A percentile compares a stretch with the other conserved stretches of the same genome.
Conservation (phyloP, 2,329 filamentous ascomycete species). For the Monilinia fructigena region DNA sequence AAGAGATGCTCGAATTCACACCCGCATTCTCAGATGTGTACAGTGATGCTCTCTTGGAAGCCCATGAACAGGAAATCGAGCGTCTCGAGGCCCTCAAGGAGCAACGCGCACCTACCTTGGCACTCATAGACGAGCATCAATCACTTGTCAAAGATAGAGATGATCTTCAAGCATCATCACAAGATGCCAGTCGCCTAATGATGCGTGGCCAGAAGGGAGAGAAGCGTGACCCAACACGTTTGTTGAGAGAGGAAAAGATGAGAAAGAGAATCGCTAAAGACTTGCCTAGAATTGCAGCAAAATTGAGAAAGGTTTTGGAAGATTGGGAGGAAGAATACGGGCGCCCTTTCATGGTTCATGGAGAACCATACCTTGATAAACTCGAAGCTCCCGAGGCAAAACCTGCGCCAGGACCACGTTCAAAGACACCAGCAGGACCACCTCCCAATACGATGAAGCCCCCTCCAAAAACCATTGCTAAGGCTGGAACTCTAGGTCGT, state of each 20-base stretch:
- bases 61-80: slow-evolving; percentile 87
- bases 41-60: slow-evolving; percentile 90
- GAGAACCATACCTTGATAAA: slow-evolving; percentile 84
- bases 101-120: slow-evolving; percentile 80
- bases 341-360: slow-evolving; percentile 87
- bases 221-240: slow-evolving; percentile 87
- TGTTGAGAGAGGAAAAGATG: slow-evolving; percentile 97
- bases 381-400: slow-evolving; percentile 64
- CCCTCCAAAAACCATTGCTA: slow-evolving; percentile 26
- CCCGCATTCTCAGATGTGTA: slow-evolving; percentile 97
- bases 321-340: slow-evolving; percentile 93
- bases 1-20: slow-evolving; percentile 98
- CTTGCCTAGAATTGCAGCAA: slow-evolving; percentile 82
- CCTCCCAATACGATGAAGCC: slow-evolving; percentile 47
- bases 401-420: slow-evolving; percentile 60
- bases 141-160: slow-evolving; percentile 81
- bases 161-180: slow-evolving; percentile 83
- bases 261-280: slow-evolving; percentile 96
- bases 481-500: slow-evolving; percentile 35
- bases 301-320: slow-evolving; percentile 80
- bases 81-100: slow-evolving; percentile 80
- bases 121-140: slow-evolving; percentile 79
- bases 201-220: slow-evolving; percentile 89
- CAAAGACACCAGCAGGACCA: slow-evolving; percentile 72
- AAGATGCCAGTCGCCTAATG: slow-evolving; percentile 93